These are phyloP conservation scores for Austroboletus niveus DNA, from an alignment of 1,284 basidiomycete species.

Conservation along the genomic window DNA sequence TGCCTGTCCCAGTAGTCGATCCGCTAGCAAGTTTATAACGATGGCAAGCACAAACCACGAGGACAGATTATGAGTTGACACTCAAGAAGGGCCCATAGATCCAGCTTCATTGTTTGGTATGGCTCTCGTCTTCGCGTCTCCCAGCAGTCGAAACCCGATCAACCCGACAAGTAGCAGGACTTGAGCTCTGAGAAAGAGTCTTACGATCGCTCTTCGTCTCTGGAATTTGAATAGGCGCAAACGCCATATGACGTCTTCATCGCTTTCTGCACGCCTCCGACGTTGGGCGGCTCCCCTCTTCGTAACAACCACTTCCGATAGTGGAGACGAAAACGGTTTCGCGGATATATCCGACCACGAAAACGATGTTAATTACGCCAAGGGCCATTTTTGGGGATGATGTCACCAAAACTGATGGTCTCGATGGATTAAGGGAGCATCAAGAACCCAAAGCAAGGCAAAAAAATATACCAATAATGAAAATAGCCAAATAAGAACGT, in stretches of 20 bases:
- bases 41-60: conserved; percentile 24
- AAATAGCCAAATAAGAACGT: conserved; percentile 68
- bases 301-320: conserved; percentile 52
- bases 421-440: conserved; percentile 52
- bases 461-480: conserved; percentile 69
- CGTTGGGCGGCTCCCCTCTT: conserved; percentile 39
- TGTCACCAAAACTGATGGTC: conserved; percentile 82
- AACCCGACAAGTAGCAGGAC: conserved; percentile 5
- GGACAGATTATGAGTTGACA: conserved; percentile 37
- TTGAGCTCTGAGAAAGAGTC: conserved; percentile 11
- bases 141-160: background rate
- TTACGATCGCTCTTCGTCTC: background rate
- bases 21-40: conserved; percentile 2
- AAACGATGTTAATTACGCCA: conserved; percentile 64
- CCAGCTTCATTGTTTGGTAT: conserved; percentile 49
- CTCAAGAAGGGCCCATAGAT: conserved; percentile 53
- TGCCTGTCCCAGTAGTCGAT: conserved; percentile 37
- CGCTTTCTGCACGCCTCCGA: conserved; percentile 43
- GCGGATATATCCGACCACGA: conserved; percentile 64
- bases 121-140: conserved; percentile 23
- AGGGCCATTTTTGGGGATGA: conserved; percentile 36
- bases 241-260: conserved; percentile 59
- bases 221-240: conserved; percentile 56
- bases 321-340: conserved; percentile 65
- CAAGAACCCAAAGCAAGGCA: conserved; percentile 72